Percentiles rank a stretch among this genome's conserved stretches.
phyloP scores from a whole-genome alignment of 768 basidiomycete species.

The Boletus sp. region DNA sequence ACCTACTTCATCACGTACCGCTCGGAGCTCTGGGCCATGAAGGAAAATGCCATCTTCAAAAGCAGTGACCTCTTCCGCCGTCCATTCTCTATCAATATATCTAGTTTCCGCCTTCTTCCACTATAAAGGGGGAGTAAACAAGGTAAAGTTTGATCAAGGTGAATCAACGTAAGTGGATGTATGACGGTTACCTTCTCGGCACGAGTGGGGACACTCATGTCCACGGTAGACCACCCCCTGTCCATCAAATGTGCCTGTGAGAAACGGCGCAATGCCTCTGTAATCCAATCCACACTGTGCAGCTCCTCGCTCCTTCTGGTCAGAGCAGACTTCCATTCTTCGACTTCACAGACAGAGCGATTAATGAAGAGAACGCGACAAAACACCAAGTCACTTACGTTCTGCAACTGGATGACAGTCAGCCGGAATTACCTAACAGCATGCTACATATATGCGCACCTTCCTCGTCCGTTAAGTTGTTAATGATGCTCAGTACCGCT shows the following conservation, averaged over 20 bases:
- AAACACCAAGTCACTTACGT: slow-evolving; percentile 39
- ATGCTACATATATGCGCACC: slow-evolving; percentile 41
- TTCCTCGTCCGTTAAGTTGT: slow-evolving; percentile 63
- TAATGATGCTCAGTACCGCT: slow-evolving; percentile 65
- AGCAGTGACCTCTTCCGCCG: slow-evolving; percentile 59
- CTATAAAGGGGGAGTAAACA: slow-evolving; percentile 33
- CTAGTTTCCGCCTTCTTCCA: slow-evolving; percentile 70
- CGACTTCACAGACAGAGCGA: slow-evolving; percentile 43
- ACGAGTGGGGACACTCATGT: slow-evolving; percentile 55
- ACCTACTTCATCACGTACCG: slow-evolving; percentile 70
- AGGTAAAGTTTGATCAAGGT: slow-evolving; percentile 8
- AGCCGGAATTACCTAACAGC: slow-evolving; percentile 19
- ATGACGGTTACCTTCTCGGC: slow-evolving; percentile 55
- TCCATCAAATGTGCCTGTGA: slow-evolving; percentile 63
- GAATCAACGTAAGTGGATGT: slow-evolving; percentile 7
- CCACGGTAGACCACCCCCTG: slow-evolving; percentile 57
- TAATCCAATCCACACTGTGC: slow-evolving; percentile 75
- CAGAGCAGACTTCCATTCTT: slow-evolving; percentile 57
- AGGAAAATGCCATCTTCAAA: slow-evolving; percentile 73
- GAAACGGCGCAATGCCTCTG: slow-evolving; percentile 68
- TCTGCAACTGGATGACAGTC: slow-evolving; percentile 45
- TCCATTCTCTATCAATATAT: slow-evolving; percentile 72
- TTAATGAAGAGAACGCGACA: neutral
- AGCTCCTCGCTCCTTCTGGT: slow-evolving; percentile 50
- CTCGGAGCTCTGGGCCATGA: slow-evolving; percentile 79